These are phyloP conservation scores for Circinella umbellata DNA, from an alignment of 371 early-diverging fungal species.

Conservation along the genomic window DNA sequence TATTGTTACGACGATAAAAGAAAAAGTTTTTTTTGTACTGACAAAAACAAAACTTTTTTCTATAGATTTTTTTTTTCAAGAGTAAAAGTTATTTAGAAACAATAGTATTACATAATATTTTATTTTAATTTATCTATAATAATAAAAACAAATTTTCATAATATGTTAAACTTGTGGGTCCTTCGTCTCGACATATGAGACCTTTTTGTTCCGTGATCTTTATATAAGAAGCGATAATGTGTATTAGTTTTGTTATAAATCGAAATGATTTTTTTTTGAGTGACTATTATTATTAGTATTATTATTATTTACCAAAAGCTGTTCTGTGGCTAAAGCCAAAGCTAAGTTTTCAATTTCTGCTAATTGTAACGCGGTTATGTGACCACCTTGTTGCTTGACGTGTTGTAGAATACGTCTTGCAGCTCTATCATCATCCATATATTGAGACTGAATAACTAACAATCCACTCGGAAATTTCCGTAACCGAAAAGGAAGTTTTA, in stretches of 20 bases:
- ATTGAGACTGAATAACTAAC: constrained; percentile 71
- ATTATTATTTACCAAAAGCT: constrained; percentile 60
- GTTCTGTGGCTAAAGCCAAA: constrained; percentile 73
- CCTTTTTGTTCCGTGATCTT: constrained; percentile 79
- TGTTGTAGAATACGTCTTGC: constrained; percentile 61
- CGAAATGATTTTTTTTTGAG: neutral
- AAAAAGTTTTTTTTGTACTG: neutral
- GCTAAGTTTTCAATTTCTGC: constrained; percentile 72
- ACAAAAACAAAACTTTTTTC: neutral
- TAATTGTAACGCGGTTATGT: constrained; percentile 68
- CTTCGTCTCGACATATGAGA: constrained; percentile 85
- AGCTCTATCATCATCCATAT: constrained; percentile 75
- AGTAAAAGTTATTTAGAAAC: neutral
- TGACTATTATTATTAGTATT: no score
- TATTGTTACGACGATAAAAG: neutral
- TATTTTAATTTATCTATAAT: neutral
- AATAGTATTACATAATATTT: neutral
- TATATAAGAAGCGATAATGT: constrained; percentile 25
- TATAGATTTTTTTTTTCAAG: neutral
- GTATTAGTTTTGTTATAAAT: constrained; percentile 11
- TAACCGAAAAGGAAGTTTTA: constrained; percentile 75
- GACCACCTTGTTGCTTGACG: constrained; percentile 58
- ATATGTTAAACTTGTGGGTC: constrained; percentile 80
- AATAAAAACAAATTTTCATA: constrained; percentile 72
- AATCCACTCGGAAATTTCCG: constrained; percentile 82